phyloP scores from a whole-genome alignment of 345 rosid species.

The Psidium guajava region DNA sequence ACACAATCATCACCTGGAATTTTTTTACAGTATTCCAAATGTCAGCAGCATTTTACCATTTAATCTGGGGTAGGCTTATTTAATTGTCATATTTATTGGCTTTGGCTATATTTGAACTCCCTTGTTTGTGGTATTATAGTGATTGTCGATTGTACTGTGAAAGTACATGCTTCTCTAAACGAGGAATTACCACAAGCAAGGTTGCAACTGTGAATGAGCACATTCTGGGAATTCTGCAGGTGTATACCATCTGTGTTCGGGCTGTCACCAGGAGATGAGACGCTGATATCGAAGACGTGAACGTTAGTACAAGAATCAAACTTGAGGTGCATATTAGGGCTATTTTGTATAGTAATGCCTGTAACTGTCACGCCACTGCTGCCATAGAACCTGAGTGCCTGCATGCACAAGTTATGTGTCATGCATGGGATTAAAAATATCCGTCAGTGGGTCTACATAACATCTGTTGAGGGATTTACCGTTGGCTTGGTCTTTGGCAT shows the following conservation, averaged over 20 bases:
- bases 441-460: not conserved
- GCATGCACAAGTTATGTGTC: constrained; percentile 2
- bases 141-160: not conserved
- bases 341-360: constrained; percentile 77
- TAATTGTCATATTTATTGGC: not conserved
- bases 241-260: constrained; percentile 88
- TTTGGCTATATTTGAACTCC: not conserved
- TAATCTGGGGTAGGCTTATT: not conserved
- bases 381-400: constrained; percentile 79
- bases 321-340: constrained; percentile 78
- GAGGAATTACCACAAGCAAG: constrained; percentile 61
- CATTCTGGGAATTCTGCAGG: constrained; percentile 64
- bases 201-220: constrained; percentile 39
- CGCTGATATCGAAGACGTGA: constrained; percentile 39
- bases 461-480: constrained; percentile 14
- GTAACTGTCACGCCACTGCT: constrained; percentile 48
- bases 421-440: not conserved
- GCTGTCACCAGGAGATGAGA: constrained; percentile 68
- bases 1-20: constrained; percentile 78
- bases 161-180: not conserved
- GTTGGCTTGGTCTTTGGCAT: constrained; percentile 67
- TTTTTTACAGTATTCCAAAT: not conserved
- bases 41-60: not conserved
- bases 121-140: not conserved
- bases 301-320: constrained; percentile 53